Base-by-base conservation (phyloP, 2,329 filamentous ascomycete species). In the Herpotrichia juniperi region DNA sequence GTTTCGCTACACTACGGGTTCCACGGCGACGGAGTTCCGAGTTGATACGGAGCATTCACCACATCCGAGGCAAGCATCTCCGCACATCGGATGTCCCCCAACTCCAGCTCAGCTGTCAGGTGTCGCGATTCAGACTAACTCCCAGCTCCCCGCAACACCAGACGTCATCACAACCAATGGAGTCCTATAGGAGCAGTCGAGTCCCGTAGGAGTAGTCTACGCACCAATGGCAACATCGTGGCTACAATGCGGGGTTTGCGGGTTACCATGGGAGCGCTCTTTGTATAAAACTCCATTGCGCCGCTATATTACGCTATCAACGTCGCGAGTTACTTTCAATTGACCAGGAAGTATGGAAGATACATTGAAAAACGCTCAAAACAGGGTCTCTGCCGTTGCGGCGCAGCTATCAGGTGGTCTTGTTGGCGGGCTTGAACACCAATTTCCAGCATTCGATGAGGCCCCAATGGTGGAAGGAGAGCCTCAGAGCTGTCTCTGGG, bases 401-500 rank as follows among this genome's bases (percentile, higher is more conserved):
- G 46, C 52, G 17, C 56, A 37, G 3, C 21, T 61, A 8, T 62
- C 51, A 7, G 49, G 50, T 9, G 50, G 40, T 6, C 17, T 42
- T 1, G 16, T 51, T 17, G 60, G 57, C 19, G 21, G n/a, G n/a
- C 40, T 51, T 10, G 56, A 62, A 21, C 57, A 62, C 19, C 52
- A 61, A 9, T 69, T 72, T 16, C 67, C 67, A 7, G 58, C 64
- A 3, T 73, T 73, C 40, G 69, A 72, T 47, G 62, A 71, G 2
- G 48, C 70, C 2, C 68, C 68, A 0, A 67, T 65, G 43, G 62
- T 71, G 4, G 60, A 64, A 19, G 63, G 63, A 4, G 61, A 69
- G 63, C 70, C 70, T 1, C 68, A 72, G 22, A 69, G 68, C 8
- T 71, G 58, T 43, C 53, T 66, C 28, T 73, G 70, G 69, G 69